These are phyloP conservation scores for Myriosclerotinia duriaeana DNA, from an alignment of 2,329 filamentous ascomycete genomes.

Conservation along the genomic window DNA sequence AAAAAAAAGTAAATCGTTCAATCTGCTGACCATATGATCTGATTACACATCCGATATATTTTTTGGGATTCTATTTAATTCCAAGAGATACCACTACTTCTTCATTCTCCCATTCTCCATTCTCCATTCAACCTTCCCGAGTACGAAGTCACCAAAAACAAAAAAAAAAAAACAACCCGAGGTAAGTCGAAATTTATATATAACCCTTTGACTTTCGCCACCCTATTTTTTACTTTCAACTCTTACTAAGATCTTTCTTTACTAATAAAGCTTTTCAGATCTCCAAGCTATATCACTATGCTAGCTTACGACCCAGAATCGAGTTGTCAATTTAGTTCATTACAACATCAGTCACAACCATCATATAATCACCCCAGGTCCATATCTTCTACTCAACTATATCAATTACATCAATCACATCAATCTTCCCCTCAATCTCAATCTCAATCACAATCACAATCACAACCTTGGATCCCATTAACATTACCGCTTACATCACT, in stretches of 20 bases:
- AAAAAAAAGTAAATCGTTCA: no score
- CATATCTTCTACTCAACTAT: no score
- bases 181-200: conserved; percentile 1
- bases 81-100: conserved; percentile 6
- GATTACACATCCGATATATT: conserved; percentile 14
- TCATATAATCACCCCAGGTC: background rate
- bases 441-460: no score
- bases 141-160: conserved; percentile 14
- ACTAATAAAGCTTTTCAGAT: conserved; percentile 4
- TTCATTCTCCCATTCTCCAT: background rate
- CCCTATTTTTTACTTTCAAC: background rate
- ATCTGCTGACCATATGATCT: conserved; percentile 22
- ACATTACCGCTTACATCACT: background rate
- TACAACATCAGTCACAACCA: conserved; percentile 10
- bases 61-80: conserved; percentile 8
- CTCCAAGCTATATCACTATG: conserved; percentile 11
- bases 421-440: background rate
- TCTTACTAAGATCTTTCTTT: background rate
- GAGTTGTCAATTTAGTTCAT: conserved; percentile 7
- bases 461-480: background rate
- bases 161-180: no score
- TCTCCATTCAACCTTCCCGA: background rate
- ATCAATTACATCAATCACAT: background rate
- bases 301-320: conserved; percentile 12
- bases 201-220: conserved; percentile 3